Evolutionary conservation across 1,139 yeast genomes (phyloP), one percentile per base, ranked within the genome.

Genomic region (Candida sp.): DNA sequence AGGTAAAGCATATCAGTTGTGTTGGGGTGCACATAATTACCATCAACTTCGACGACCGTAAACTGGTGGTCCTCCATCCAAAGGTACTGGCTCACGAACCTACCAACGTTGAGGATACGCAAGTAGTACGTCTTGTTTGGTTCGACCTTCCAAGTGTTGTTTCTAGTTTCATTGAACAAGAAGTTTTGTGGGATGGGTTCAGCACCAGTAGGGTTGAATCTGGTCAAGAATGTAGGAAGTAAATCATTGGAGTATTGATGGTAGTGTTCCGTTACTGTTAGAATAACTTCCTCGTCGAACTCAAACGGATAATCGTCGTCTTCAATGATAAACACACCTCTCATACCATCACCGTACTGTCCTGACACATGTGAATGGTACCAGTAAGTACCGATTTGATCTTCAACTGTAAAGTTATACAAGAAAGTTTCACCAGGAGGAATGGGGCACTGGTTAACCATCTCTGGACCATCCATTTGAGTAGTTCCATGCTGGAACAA

Each of bases 191-290:
- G 98, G 60, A 93, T 84, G 42, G 98, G 98, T 70, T 93, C 98
- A 34, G 98, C 97, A 58, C 98, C 98, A 5, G 97, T 90, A 44
- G 98, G 98, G 70, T 93, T 93, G 73, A 80, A 87, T 57, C 88
- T 70, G 58, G 76, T 81, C 73, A 90, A 17, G 17, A 17, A 17
- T 17, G 17, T 17, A 17, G 17, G 17, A 17, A 17, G 17, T 66
- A 72, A 92, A 92, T 22, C 63, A 60, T n/a, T 78, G 69, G 55
- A 79, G 71, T 58, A 92, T 76, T 25, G 65, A 67, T 91, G 96
- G 71, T 93, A 93, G 96, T 97, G 92, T 60, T 93, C 98, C 43
- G 86, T 74, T 40, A 93, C 63, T 7, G 88, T 72, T 56, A 92
- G 67, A n/a, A 80, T 69, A 30, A 83, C 76, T 61, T 91, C 97